Conservation (phyloP, 768 basidiomycete genomes). For the Coprinopsis sp. region DNA sequence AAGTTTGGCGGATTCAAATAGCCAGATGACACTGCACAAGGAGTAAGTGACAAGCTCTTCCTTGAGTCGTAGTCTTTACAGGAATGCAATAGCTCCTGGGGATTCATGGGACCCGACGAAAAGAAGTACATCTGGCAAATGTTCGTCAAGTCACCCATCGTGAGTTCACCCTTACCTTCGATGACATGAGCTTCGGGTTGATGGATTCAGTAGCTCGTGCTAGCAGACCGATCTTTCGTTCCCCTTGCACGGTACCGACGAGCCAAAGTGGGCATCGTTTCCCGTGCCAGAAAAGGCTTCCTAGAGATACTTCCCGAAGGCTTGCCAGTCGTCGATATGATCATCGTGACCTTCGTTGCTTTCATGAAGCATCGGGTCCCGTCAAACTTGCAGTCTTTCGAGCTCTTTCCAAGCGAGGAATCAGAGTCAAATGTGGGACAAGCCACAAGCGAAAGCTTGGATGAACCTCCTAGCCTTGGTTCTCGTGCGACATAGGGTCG, state of each 20-base stretch:
- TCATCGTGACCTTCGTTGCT: constrained; percentile 28
- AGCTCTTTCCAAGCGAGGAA: not conserved
- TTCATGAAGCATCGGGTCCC: constrained; percentile 25
- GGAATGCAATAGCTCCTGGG: constrained; percentile 28
- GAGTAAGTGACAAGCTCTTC: constrained; percentile 15
- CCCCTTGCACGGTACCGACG: constrained; percentile 30
- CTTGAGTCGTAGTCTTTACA: not conserved
- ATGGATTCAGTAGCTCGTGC: constrained; percentile 22
- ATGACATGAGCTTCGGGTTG: not conserved
- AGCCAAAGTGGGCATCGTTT: constrained; percentile 34
- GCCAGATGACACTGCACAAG: constrained; percentile 11
- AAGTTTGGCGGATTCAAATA: too few relatives aligned
- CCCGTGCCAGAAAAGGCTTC: constrained; percentile 30
- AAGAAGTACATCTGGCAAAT: constrained; percentile 36
- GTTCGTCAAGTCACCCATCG: constrained; percentile 32
- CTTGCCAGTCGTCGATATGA: constrained; percentile 25
- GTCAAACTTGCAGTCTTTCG: constrained; percentile 7
- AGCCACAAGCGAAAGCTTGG: too few relatives aligned
- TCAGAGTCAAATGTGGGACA: not conserved
- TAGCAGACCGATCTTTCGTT: constrained; percentile 21
- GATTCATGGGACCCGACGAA: constrained; percentile 31
- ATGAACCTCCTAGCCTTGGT: too few relatives aligned
- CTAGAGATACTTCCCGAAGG: constrained; percentile 32
- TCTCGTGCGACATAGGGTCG: too few relatives aligned
- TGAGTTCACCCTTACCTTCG: constrained; percentile 15